Conservation (phyloP, 1,139 yeast genomes). For the Hansenula lynferdii region DNA sequence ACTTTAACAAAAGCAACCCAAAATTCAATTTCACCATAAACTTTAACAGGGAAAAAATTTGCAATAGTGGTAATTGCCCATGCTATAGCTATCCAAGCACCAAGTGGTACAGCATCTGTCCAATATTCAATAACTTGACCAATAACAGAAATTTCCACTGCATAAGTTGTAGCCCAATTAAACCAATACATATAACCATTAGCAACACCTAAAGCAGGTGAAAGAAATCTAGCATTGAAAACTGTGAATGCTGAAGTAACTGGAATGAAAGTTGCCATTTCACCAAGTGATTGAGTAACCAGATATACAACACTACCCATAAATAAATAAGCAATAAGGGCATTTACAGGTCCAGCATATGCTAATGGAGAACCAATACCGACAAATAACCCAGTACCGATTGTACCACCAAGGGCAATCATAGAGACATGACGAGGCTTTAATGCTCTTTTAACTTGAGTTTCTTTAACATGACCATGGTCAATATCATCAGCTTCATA, state of each 20-base stretch:
- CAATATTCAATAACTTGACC: conserved; percentile 76
- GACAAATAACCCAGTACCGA: conserved; percentile 63
- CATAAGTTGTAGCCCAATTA: conserved; percentile 82
- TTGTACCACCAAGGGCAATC: conserved; percentile 67
- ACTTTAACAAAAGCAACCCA: conserved; percentile 71
- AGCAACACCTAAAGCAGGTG: conserved; percentile 66
- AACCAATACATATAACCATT: conserved; percentile 87
- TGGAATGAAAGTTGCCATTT: conserved; percentile 72
- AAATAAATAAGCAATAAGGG: conserved; percentile 59
- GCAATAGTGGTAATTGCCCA: conserved; percentile 46
- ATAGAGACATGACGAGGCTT: conserved; percentile 58
- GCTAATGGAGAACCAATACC: conserved; percentile 51
- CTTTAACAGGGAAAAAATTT: conserved; percentile 60
- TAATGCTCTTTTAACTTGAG: conserved; percentile 41
- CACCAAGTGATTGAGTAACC: conserved; percentile 69
- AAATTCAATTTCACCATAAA: conserved; percentile 68
- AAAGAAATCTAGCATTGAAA: conserved; percentile 51
- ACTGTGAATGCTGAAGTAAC: conserved; percentile 61
- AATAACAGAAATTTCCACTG: conserved; percentile 77
- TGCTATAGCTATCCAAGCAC: conserved; percentile 69
- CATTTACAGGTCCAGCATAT: conserved; percentile 69
- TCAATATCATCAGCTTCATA: conserved; percentile 9
- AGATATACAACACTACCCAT: conserved; percentile 62
- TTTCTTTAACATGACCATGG: conserved; percentile 25
- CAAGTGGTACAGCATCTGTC: conserved; percentile 68